phyloP scores from a whole-genome alignment of 148 eudicot species.

The Vaccinium vitisidaea region DNA sequence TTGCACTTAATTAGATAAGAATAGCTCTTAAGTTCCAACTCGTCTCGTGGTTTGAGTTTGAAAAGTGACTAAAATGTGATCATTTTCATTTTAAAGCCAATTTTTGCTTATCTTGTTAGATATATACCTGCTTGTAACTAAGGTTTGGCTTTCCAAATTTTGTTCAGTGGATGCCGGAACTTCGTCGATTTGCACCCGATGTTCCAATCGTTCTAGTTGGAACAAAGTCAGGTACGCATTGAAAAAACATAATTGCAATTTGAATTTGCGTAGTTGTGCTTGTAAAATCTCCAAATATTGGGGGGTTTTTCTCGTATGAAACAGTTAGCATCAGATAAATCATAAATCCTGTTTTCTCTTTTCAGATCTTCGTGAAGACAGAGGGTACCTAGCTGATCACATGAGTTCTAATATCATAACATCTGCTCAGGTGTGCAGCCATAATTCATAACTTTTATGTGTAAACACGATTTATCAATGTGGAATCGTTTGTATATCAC shows the following conservation, averaged over 20 bases:
- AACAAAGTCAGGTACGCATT: constrained; percentile 79
- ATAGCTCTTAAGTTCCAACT: neutral
- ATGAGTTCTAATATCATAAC: constrained; percentile 67
- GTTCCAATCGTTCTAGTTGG: constrained; percentile 97
- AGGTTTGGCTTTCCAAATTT: constrained; percentile 9
- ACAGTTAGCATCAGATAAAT: neutral
- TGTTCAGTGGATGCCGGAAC: constrained; percentile 98
- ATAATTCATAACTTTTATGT: neutral
- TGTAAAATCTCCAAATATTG: neutral
- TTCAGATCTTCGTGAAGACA: constrained; percentile 87
- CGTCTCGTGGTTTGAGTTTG: neutral
- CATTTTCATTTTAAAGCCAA: neutral
- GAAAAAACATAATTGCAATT: constrained; percentile 1
- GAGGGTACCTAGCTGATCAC: constrained; percentile 70
- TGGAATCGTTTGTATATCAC: neutral
- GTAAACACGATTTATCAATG: neutral
- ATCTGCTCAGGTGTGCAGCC: constrained; percentile 62
- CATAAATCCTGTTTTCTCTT: neutral
- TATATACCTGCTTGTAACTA: neutral
- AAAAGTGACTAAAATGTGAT: neutral
- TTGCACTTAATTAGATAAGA: constrained; percentile 3
- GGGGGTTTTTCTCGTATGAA: neutral
- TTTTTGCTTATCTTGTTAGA: neutral
- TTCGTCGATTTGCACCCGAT: constrained; percentile 91
- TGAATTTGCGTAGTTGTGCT: neutral